phyloP scores from a whole-genome alignment of 139 green algal species.

The Eudorina sp. region DNA sequence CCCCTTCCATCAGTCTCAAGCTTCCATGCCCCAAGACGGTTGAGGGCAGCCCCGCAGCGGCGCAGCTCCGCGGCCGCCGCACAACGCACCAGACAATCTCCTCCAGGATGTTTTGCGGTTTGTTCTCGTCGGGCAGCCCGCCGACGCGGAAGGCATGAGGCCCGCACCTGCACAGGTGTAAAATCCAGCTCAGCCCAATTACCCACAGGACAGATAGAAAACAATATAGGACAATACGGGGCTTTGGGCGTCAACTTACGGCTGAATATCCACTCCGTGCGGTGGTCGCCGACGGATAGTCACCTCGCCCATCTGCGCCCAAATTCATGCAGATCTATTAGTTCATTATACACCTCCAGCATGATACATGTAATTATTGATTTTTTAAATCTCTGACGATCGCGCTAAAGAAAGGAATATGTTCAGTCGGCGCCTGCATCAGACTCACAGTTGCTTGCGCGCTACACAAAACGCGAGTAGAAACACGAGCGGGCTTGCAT shows the following conservation, averaged over 20 bases:
- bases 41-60: too few relatives aligned
- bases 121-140: conserved; percentile 82
- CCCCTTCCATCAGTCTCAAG: too few relatives aligned
- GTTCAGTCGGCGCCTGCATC: not conserved
- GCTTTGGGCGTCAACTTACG: conserved; percentile 68
- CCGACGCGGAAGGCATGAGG: conserved; percentile 82
- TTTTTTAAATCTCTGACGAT: not conserved
- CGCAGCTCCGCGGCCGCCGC: not conserved
- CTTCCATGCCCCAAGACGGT: too few relatives aligned
- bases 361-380: not conserved
- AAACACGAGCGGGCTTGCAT: not conserved
- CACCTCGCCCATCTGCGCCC: conserved; percentile 56
- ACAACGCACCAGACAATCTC: conserved; percentile 98
- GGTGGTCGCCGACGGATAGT: conserved; percentile 84
- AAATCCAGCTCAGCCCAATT: too few relatives aligned
- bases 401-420: too few relatives aligned
- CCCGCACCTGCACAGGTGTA: conserved; percentile 87
- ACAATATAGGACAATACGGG: too few relatives aligned
- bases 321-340: not conserved
- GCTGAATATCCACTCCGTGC: conserved; percentile 75
- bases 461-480: not conserved
- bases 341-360: not conserved
- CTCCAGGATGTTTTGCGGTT: conserved; percentile 97
- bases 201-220: too few relatives aligned
- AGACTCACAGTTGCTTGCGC: conserved; percentile 8